phyloP scores from a whole-genome alignment of 1,284 basidiomycete genomes.

The Cystobasidium pallidum region DNA sequence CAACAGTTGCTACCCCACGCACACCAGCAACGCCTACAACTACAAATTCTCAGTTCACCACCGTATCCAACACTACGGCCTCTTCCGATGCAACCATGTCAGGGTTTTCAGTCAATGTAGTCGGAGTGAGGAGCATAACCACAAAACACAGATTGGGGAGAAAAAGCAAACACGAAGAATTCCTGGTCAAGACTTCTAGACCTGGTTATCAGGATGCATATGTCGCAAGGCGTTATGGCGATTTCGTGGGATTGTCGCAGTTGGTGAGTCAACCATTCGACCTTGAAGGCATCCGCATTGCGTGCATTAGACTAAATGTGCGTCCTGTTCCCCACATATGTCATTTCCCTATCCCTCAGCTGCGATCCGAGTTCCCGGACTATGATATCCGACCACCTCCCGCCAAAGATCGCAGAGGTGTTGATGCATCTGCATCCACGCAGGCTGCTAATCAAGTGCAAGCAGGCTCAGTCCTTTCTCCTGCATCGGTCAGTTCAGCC shows the following conservation, averaged over 20 bases:
- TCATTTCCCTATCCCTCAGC: slow-evolving; percentile 60
- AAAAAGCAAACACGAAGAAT: slow-evolving; percentile 89
- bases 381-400: slow-evolving; percentile 77
- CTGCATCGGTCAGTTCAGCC: slow-evolving; percentile 25
- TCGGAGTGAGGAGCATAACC: slow-evolving; percentile 76
- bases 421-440: slow-evolving; percentile 38
- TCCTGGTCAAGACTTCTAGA: slow-evolving; percentile 85
- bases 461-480: slow-evolving; percentile 22
- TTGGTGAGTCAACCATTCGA: slow-evolving; percentile 71
- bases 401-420: slow-evolving; percentile 67
- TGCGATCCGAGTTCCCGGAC: slow-evolving; percentile 79
- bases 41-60: slow-evolving; percentile 3
- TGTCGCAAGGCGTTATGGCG: slow-evolving; percentile 91
- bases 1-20: neutral
- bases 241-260: slow-evolving; percentile 82
- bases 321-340: too few relatives aligned
- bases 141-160: slow-evolving; percentile 77
- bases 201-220: slow-evolving; percentile 73
- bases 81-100: slow-evolving; percentile 54
- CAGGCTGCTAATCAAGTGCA: slow-evolving; percentile 37
- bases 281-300: too few relatives aligned
- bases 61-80: neutral
- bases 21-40: slow-evolving; percentile 7
- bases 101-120: slow-evolving; percentile 83
- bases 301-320: too few relatives aligned